Evolutionary conservation across 306 rosid genomes (phyloP), one percentile per base, ranked within the genome.

Genomic region (Rosa persica): DNA sequence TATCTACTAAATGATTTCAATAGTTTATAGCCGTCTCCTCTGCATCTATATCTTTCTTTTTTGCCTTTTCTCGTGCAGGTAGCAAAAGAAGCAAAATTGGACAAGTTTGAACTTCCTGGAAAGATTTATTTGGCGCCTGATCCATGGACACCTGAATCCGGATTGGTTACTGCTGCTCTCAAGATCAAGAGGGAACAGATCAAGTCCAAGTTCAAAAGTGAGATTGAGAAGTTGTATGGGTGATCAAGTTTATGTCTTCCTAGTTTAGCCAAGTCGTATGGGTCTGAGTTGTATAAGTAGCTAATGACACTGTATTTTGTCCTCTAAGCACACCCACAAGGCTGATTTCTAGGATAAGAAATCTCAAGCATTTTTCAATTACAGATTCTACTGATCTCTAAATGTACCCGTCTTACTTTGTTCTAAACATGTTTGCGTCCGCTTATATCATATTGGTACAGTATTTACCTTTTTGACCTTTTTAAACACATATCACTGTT

Each of bases 121-220:
- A 94, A 88, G 92, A 87, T 89, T 15, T 86, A 86, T 83, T 81
- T 94, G 85, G 71, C 88, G 19, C 66, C 90, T 3, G 95, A 94
- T 55, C 89, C 92, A 80, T 92, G 98, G 98, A 90, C 97, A 36
- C 97, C 97, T 0, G 95, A 94, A 77, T 90, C 98, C 4, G 97
- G 97, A 74, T 83, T 92, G 87, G 98, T 92, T 60, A 92, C 98
- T 19, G 97, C 98, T 36, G 97, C 98, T 72, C 81, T 94, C 58
- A 92, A 94, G 92, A 85, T 94, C 36, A 94, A 88, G 87, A 90
- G 98, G 81, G 98, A 94, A 78, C 94, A 85, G 67, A 80, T 92
- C 22, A 94, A 90, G 92, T 80, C 84, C 73, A 89, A 85, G 85
- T 94, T 92, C 87, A 91, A 85, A 84, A 83, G 85, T 30, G 95